These are phyloP conservation scores for Jamesozyma gamospora DNA, from an alignment of 805 yeast genomes.

Conservation along the genomic window DNA sequence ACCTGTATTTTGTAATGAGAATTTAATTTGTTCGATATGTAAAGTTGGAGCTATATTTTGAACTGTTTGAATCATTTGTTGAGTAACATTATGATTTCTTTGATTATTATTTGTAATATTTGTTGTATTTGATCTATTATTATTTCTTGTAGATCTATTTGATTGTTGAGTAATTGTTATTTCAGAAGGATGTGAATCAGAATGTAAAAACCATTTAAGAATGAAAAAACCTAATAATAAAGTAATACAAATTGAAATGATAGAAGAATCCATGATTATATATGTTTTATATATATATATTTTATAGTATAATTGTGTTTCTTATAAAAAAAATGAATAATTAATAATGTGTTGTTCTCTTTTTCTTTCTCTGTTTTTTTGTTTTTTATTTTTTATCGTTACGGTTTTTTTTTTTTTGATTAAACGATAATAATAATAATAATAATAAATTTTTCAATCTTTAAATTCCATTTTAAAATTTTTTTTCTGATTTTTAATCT, in stretches of 20 bases:
- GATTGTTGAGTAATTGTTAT: neutral
- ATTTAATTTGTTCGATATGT: slow-evolving; percentile 57
- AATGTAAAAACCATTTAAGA: slow-evolving; percentile 55
- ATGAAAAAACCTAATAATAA: slow-evolving; percentile 43
- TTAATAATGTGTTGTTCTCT: no score
- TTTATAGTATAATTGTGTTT: no score
- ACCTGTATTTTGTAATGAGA: slow-evolving; percentile 65
- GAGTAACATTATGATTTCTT: slow-evolving; percentile 33
- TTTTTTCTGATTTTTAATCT: slow-evolving; percentile 60
- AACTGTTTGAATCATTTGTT: slow-evolving; percentile 73
- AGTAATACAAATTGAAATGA: slow-evolving; percentile 7
- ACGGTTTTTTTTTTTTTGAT: no score
- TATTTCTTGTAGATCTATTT: neutral
- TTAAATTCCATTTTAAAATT: slow-evolving; percentile 33
- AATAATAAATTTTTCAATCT: neutral
- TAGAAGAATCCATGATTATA: slow-evolving; percentile 3
- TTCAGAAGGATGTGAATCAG: slow-evolving; percentile 40
- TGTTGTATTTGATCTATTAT: slow-evolving; percentile 5
- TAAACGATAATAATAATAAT: no score
- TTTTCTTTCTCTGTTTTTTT: no score
- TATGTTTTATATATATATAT: no score
- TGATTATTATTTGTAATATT: slow-evolving; percentile 1
- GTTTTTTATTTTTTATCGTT: no score
- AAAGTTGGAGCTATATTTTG: slow-evolving; percentile 71
- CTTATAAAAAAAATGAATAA: no score